phyloP scores from a whole-genome alignment of 129 eudicot genomes.

The Artemisia annua region DNA sequence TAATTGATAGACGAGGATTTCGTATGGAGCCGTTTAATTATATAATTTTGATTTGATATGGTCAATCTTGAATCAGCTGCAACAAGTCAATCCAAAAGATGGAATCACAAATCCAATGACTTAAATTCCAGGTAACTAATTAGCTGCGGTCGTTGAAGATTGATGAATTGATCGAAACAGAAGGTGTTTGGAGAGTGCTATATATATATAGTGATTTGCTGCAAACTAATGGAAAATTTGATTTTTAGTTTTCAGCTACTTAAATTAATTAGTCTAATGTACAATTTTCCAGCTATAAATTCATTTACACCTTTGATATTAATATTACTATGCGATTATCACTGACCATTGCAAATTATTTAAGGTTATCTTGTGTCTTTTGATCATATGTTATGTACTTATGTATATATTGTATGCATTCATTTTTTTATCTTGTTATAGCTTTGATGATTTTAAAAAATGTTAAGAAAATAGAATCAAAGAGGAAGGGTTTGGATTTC shows the following conservation, averaged over 20 bases:
- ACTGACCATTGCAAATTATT: not conserved
- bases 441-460: slow-evolving; percentile 7
- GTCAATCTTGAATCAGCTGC: slow-evolving; percentile 18
- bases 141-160: slow-evolving; percentile 19
- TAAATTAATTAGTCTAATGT: slow-evolving; percentile 37
- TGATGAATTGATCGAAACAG: not conserved
- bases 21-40: not conserved
- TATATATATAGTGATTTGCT: slow-evolving; percentile 32
- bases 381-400: slow-evolving; percentile 21
- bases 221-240: slow-evolving; percentile 37
- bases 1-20: slow-evolving; percentile 17
- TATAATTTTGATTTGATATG: slow-evolving; percentile 29
- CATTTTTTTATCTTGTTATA: slow-evolving; percentile 14
- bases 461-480: slow-evolving; percentile 15
- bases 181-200: slow-evolving; percentile 31
- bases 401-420: slow-evolving; percentile 19
- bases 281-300: slow-evolving; percentile 40
- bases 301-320: slow-evolving; percentile 33
- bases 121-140: not conserved
- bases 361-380: slow-evolving; percentile 4
- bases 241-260: slow-evolving; percentile 28
- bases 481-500: slow-evolving; percentile 35
- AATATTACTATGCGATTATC: slow-evolving; percentile 10
- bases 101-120: slow-evolving; percentile 15
- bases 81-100: slow-evolving; percentile 15